Evolutionary conservation across 208 protist genomes (phyloP).

Genomic region (Acanthamoeba lenticulata): DNA sequence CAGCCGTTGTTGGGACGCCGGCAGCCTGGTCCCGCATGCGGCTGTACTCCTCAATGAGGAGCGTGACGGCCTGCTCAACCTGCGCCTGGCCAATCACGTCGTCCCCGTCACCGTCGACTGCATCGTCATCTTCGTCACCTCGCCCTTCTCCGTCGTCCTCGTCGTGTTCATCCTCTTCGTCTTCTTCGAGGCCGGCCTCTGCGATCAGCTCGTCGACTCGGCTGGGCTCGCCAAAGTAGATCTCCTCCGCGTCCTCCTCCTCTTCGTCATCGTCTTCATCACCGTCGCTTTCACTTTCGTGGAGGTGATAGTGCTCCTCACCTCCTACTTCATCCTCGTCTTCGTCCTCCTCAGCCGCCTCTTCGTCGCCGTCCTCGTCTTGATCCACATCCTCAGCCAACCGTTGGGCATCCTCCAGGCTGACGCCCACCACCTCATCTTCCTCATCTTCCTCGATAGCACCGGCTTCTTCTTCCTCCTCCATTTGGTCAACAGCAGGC

Average conservation of each 20-base stretch:
- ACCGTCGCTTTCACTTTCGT: background rate
- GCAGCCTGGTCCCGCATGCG: background rate
- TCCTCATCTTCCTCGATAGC: background rate
- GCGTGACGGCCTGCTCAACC: background rate
- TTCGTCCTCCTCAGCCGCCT: too few species aligned
- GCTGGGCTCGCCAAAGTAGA: background rate
- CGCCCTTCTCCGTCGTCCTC: background rate
- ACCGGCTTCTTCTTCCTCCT: background rate
- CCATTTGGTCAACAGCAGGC: background rate
- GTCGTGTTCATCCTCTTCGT: background rate
- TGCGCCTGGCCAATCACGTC: background rate
- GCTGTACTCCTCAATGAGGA: background rate
- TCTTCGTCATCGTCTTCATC: background rate
- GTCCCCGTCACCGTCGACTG: background rate
- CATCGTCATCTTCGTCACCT: background rate
- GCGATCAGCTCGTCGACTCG: constrained; percentile 13
- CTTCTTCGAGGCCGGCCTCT: background rate
- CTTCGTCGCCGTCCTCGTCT: background rate
- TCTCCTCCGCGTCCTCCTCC: constrained; percentile 7
- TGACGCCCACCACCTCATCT: background rate
- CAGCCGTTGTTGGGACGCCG: background rate
- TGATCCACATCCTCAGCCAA: background rate
- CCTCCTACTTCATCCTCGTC: background rate
- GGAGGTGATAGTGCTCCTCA: background rate
- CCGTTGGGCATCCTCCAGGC: background rate